A percentile compares a stretch with the other conserved stretches of the same genome.
phyloP scores from a whole-genome alignment of 2,329 filamentous ascomycete genomes.

The Microcyclospora tardicrescens region DNA sequence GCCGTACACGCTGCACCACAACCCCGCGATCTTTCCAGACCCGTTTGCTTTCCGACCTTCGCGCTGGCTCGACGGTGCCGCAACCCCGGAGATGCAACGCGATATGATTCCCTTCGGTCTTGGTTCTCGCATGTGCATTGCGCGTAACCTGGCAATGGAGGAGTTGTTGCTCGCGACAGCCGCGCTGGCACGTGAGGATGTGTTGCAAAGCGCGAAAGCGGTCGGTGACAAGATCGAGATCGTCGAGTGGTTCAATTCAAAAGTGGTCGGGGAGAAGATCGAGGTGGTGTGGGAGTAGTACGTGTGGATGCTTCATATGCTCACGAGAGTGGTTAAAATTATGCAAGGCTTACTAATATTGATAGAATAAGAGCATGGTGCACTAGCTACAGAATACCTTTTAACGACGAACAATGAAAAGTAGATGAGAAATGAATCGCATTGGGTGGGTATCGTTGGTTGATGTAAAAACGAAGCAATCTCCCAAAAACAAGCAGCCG shows the following conservation, averaged over 20 bases:
- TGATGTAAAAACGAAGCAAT: no score
- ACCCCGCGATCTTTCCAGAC: slow-evolving; percentile 31
- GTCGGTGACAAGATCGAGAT: slow-evolving; percentile 35
- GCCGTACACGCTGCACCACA: slow-evolving; percentile 35
- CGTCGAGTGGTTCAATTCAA: slow-evolving; percentile 45
- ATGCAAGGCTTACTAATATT: no score
- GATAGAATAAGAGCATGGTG: no score
- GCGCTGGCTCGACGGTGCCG: slow-evolving; percentile 30
- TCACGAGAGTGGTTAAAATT: no score
- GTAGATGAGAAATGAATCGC: no score
- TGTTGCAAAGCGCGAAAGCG: slow-evolving; percentile 32
- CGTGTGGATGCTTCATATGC: no score
- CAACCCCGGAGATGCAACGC: slow-evolving; percentile 26
- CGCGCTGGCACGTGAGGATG: slow-evolving; percentile 30
- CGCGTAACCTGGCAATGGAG: slow-evolving; percentile 33
- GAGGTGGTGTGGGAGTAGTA: slow-evolving; percentile 21
- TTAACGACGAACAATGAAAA: no score
- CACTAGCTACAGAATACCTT: no score
- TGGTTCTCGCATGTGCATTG: slow-evolving; percentile 38
- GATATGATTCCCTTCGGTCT: slow-evolving; percentile 38
- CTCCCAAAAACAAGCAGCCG: no score
- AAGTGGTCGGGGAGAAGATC: slow-evolving; percentile 38
- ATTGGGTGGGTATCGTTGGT: no score
- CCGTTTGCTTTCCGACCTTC: slow-evolving; percentile 35
- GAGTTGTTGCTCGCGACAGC: slow-evolving; percentile 33